Base-by-base conservation (phyloP, 1,139 yeast species). In the Pichia sp. region DNA sequence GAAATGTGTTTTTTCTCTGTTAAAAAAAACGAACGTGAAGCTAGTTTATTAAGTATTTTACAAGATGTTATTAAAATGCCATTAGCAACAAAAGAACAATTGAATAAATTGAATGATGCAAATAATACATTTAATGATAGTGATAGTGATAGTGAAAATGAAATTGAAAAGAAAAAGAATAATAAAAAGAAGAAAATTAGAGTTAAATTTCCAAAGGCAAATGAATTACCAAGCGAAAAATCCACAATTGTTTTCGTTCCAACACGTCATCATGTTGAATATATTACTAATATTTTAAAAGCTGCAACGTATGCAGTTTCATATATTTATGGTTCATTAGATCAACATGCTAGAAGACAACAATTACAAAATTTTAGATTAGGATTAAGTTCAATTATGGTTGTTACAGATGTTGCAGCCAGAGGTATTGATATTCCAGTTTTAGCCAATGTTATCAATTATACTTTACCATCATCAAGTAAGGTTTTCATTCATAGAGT, bases 351-450 rank as follows among this genome's bases (percentile, higher is more conserved):
- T 1, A 83, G 99, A 73, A 82, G 83, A 52, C 82, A 85, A 58
- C 98, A 94, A 62, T 71, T 94, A 42, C 76, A 82, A 60, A 82
- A 87, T 57, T 94, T 94, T 65, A 72, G 96, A 58, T 70, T 81
- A 1, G 98, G 97, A 1, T 70, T 85, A 43, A 81, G 97, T 4
- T 78, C 86, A 34, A 64, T 92, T 20, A 66, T 92, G 63, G 97
- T 92, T 8, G 98, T 94, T 46, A 92, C 99, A 1, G 99, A 92
- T 69, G 97, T 92, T 52, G 98, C 98, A 28, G 98, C 98, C 4
- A 85, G 98, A 72, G 99, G 99, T 82, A 90, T 92, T 53, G 99
- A 94, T 78, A 87, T 92, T 54, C 99, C 99, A 0, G 81, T 92
- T 49, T 75, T 92, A 61, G 96, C 97, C 12, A 90, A 92, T 59